A percentile compares a stretch with the other conserved stretches of the same genome.
These are phyloP conservation scores for Ogataea parapolymorpha DNA, from an alignment of 805 yeast species.

Conservation along the genomic window DNA sequence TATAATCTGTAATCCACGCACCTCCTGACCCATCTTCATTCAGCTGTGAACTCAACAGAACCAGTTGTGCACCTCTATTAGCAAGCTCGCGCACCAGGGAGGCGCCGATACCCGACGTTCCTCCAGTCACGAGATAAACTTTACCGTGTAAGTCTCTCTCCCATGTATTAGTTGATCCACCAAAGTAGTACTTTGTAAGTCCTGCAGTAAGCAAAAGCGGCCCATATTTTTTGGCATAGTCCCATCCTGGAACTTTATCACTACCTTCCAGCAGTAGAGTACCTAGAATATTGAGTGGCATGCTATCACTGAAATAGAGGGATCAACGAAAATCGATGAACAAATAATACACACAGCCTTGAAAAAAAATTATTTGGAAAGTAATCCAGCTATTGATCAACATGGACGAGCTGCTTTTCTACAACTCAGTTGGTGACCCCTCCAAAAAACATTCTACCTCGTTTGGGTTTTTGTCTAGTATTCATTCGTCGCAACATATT, in stretches of 20 bases:
- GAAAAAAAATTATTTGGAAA: conserved; percentile 7
- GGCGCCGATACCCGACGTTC: conserved; percentile 89
- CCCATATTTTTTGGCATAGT: conserved; percentile 49
- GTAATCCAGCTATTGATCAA: neutral
- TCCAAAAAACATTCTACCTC: conserved; percentile 35
- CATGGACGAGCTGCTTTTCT: conserved; percentile 53
- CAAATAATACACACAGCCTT: conserved; percentile 5
- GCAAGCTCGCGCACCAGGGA: conserved; percentile 74
- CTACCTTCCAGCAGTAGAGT: conserved; percentile 70
- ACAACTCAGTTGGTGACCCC: conserved; percentile 43
- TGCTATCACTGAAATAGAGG: conserved; percentile 25
- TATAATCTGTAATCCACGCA: conserved; percentile 71
- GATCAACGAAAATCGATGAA: neutral
- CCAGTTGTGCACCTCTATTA: conserved; percentile 76
- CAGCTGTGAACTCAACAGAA: conserved; percentile 59
- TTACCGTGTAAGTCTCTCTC: conserved; percentile 89
- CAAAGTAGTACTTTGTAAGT: conserved; percentile 65
- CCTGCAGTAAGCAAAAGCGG: conserved; percentile 50
- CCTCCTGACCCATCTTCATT: conserved; percentile 43
- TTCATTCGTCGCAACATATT: conserved; percentile 46
- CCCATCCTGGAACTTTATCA: conserved; percentile 72
- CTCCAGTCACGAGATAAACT: conserved; percentile 85
- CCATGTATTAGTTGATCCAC: conserved; percentile 85
- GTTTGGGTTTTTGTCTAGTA: conserved; percentile 38
- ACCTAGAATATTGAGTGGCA: conserved; percentile 87